Percentiles rank a stretch among this genome's conserved stretches.
These are phyloP conservation scores for Zopfochytrium polystomum DNA, from an alignment of 371 early-diverging fungal genomes.

Conservation along the genomic window DNA sequence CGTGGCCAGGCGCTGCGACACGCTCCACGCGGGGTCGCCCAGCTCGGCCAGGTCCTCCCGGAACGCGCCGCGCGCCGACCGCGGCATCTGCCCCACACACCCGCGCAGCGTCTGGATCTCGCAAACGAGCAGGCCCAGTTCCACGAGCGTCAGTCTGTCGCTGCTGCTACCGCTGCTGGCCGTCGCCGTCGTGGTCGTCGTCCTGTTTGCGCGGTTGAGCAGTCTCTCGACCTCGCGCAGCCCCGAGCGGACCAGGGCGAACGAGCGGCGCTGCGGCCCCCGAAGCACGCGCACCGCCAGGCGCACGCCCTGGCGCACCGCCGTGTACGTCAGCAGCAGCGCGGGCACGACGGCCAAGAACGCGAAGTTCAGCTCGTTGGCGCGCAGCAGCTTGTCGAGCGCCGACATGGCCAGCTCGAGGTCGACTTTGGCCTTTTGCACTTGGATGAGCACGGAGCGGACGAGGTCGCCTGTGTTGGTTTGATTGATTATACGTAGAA, in stretches of 20 bases:
- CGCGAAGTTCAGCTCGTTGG: slow-evolving; percentile 95
- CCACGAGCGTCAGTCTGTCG: slow-evolving; percentile 33
- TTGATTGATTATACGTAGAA: no score
- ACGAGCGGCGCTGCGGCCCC: slow-evolving; percentile 7
- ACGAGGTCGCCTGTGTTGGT: slow-evolving; percentile 67
- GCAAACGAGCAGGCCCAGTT: slow-evolving; percentile 70
- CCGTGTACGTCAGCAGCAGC: slow-evolving; percentile 41
- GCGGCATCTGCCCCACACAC: slow-evolving; percentile 51
- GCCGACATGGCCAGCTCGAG: slow-evolving; percentile 88
- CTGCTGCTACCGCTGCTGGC: neutral
- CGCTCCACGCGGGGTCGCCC: slow-evolving; percentile 19
- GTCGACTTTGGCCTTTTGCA: slow-evolving; percentile 71
- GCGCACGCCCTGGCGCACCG: neutral
- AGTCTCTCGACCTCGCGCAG: slow-evolving; percentile 48
- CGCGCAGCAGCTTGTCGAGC: slow-evolving; percentile 85
- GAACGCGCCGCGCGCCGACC: slow-evolving; percentile 26
- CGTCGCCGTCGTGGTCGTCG: slow-evolving; percentile 21
- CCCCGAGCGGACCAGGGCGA: slow-evolving; percentile 16
- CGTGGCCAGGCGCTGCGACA: slow-evolving; percentile 28
- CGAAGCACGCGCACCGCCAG: neutral
- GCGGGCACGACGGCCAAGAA: slow-evolving; percentile 67
- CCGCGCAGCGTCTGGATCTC: slow-evolving; percentile 62
- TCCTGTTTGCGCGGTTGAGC: slow-evolving; percentile 45
- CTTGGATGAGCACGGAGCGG: slow-evolving; percentile 83
- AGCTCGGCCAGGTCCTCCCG: slow-evolving; percentile 35